Evolutionary conservation across 805 yeast genomes (phyloP), one percentile per base, ranked within the genome.

Genomic region (Jamesozyma gamospora): DNA sequence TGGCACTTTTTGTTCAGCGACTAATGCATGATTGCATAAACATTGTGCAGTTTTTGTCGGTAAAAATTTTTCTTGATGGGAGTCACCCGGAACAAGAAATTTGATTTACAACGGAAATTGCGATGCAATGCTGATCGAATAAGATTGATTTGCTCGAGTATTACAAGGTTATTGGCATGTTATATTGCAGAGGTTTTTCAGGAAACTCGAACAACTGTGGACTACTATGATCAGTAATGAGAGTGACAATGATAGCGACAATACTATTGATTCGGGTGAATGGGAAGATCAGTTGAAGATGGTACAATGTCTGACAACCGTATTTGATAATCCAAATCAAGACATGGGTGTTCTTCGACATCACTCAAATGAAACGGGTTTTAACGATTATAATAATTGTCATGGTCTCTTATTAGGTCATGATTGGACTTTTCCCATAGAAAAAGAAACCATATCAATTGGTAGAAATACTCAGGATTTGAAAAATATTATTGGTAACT

Each of bases 401-500:
- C 27, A 92, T 90, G 60, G 79, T 92, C 37, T 88, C 96, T 21
- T 21, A 21, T 21, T 21, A 0, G 98, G 98, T 31, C 66, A 71
- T 29, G 77, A 77, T 53, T 92, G 98, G 98, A 88, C 97, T 1
- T 92, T 71, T 58, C 90, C 85, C 53, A 95, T 92, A 31, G 84
- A 87, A 55, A 68, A 77, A 12, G 66, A 88, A 39, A 71, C 71
- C 17, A 74, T 90, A 3, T 65, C 79, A 1, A 82, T 92, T 42
- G 98, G 98, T 13, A 71, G 98, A 53, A 81, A 80, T 51, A 83
- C 95, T 3, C 66, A 63, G 37, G 37, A 25, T 32, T 14, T 41
- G 4, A 25, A 32, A 12, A 9, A 19, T 9, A 17, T 33, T 3
- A 18, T 30, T 10, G 31, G 18, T 15, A 15, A 14, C 24, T 11